Evolutionary conservation across 2,329 filamentous ascomycete species (phyloP).

Genomic region (Phyllosticta capitalensis): DNA sequence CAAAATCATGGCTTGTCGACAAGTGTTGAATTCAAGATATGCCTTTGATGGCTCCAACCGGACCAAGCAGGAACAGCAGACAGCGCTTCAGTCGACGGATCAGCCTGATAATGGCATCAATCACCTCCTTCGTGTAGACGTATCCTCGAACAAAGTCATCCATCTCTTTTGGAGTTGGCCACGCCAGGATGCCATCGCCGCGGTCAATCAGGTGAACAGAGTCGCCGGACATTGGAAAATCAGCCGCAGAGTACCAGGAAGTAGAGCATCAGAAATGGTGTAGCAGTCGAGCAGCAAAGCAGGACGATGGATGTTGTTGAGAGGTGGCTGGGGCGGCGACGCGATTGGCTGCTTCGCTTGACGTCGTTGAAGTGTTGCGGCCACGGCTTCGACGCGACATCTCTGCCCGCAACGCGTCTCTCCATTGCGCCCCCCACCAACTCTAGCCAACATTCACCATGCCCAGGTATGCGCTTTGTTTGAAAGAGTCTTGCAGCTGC

Average conservation of each 20-base stretch:
- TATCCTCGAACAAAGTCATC: background rate
- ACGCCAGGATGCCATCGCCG: background rate
- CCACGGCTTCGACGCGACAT: slow-evolving; percentile 3
- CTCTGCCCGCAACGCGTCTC: slow-evolving; percentile 7
- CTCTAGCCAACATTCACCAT: slow-evolving; percentile 19
- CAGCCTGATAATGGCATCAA: background rate
- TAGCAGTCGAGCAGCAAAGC: background rate
- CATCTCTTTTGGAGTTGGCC: background rate
- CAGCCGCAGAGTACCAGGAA: background rate
- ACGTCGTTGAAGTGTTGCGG: background rate
- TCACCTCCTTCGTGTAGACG: background rate
- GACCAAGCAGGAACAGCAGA: background rate
- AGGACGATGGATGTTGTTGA: background rate
- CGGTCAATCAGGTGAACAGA: background rate
- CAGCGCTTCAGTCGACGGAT: background rate
- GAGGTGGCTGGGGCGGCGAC: background rate
- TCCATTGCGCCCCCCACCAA: background rate
- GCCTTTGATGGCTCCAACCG: background rate
- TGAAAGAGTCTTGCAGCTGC: background rate
- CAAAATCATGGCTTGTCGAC: too few species aligned
- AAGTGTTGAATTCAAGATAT: too few species aligned
- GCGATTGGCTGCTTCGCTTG: background rate
- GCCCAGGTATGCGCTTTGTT: slow-evolving; percentile 23
- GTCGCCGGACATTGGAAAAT: background rate
- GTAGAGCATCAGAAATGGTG: background rate